phyloP scores from a whole-genome alignment of 208 protist species.

The Wallacemonas sp. region DNA sequence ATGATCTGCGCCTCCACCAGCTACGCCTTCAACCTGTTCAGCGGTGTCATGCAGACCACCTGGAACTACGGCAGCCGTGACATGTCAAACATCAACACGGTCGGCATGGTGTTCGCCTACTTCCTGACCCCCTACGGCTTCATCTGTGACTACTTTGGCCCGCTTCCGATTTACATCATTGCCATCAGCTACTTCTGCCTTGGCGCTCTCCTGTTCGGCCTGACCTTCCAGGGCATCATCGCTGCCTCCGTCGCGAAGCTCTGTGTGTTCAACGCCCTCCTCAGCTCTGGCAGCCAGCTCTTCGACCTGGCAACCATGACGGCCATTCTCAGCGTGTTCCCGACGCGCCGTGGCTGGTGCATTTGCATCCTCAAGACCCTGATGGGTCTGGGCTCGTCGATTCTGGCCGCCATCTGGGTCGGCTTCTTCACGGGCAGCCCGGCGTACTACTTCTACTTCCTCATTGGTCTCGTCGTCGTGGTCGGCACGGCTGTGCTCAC shows the following conservation, averaged over 20 bases:
- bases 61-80: conserved; percentile 42
- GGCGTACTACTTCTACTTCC: conserved; percentile 59
- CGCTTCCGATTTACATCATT: conserved; percentile 31
- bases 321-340: conserved; percentile 58
- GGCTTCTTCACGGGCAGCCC: conserved; percentile 48
- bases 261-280: conserved; percentile 44
- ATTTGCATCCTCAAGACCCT: conserved; percentile 68
- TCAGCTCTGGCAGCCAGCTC: conserved; percentile 35
- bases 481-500: conserved; percentile 24
- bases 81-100: conserved; percentile 57
- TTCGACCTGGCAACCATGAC: conserved; percentile 54
- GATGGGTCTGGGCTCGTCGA: conserved; percentile 60
- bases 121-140: conserved; percentile 46
- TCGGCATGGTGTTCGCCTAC: conserved; percentile 38
- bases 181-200: conserved; percentile 29
- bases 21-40: conserved; percentile 70
- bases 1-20: conserved; percentile 46
- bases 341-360: conserved; percentile 41
- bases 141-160: conserved; percentile 56
- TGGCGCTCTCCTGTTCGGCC: conserved; percentile 42
- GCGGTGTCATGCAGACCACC: conserved; percentile 27
- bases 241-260: conserved; percentile 28
- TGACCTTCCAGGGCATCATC: conserved; percentile 55
- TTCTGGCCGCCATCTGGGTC: conserved; percentile 48
- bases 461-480: conserved; percentile 29